Evolutionary conservation across 2,329 filamentous ascomycete species (phyloP).

Genomic region (Fusarium algeriense): DNA sequence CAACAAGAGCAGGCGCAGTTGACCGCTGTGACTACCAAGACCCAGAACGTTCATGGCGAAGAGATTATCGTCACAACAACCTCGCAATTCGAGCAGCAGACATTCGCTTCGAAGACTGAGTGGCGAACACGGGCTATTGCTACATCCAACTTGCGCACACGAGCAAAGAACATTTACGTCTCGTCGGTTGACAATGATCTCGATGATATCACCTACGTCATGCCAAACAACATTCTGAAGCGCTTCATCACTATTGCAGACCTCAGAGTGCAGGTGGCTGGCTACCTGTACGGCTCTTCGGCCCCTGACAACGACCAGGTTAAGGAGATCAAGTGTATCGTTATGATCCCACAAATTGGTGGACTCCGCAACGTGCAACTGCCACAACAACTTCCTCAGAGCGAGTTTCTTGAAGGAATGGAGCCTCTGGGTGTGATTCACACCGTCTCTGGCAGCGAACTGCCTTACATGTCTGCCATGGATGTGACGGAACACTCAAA

Average conservation of each 20-base stretch:
- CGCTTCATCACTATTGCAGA: constrained; percentile 98
- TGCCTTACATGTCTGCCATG: constrained; percentile 93
- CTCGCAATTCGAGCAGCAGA: constrained; percentile 96
- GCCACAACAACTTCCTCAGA: constrained; percentile 88
- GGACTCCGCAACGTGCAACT: constrained; percentile 92
- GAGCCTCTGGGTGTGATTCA: constrained; percentile 96
- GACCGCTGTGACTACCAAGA: constrained; percentile 97
- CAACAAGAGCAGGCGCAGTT: constrained; percentile 96
- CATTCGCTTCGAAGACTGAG: constrained; percentile 98
- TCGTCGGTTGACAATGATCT: constrained; percentile 93
- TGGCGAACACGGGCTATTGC: constrained; percentile 98
- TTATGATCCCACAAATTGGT: constrained; percentile 97
- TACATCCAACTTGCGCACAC: constrained; percentile 91
- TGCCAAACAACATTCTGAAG: constrained; percentile 99
- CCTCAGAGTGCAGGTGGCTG: constrained; percentile 94
- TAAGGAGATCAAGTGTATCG: constrained; percentile 96
- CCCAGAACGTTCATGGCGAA: constrained; percentile 95
- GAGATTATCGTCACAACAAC: constrained; percentile 99
- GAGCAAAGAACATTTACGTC: constrained; percentile 98
- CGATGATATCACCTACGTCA: constrained; percentile 94
- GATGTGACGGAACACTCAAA: constrained; percentile 96
- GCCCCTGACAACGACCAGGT: constrained; percentile 95
- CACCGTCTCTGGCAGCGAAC: constrained; percentile 93
- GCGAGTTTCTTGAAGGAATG: constrained; percentile 87
- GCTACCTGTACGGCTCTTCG: constrained; percentile 93